Conservation (phyloP, 73 alveolate genomes). For the Paramecium sonneborni region DNA sequence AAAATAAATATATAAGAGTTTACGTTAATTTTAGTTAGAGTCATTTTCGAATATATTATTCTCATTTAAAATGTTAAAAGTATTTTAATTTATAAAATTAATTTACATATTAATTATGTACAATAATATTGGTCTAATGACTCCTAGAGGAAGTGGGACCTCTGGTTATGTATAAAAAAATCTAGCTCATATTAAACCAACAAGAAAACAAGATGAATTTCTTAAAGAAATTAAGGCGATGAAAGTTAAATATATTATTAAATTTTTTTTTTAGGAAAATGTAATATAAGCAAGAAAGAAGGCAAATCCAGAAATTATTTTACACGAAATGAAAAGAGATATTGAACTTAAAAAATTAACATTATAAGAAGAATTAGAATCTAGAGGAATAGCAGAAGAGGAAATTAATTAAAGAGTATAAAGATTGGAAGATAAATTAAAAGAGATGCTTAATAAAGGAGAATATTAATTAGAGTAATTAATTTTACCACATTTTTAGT, state of each 20-base stretch:
- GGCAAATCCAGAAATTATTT: conserved; percentile 87
- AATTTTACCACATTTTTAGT: background rate
- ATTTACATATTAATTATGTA: conserved; percentile 73
- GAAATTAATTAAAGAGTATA: conserved; percentile 80
- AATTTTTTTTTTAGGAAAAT: conserved; percentile 70
- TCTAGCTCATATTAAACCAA: conserved; percentile 79
- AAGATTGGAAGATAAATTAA: conserved; percentile 73
- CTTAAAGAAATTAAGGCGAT: conserved; percentile 84
- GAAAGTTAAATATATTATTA: conserved; percentile 7
- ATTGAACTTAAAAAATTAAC: conserved; percentile 82
- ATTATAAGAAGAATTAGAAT: conserved; percentile 75
- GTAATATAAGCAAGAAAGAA: conserved; percentile 90
- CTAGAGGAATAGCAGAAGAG: conserved; percentile 65
- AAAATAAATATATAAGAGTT: no score
- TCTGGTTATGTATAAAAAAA: conserved; percentile 94
- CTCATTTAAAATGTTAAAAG: background rate
- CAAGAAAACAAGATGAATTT: conserved; percentile 67
- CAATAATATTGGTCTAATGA: conserved; percentile 93
- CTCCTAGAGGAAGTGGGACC: conserved; percentile 98
- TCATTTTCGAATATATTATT: no score
- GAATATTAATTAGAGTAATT: conserved; percentile 67
- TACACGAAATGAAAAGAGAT: conserved; percentile 91
- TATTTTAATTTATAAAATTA: background rate
- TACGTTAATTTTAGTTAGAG: no score
- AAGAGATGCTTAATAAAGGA: conserved; percentile 73